Conservation (phyloP, 2,329 filamentous ascomycete genomes). For the Nannizziopsis arthrosporioides region DNA sequence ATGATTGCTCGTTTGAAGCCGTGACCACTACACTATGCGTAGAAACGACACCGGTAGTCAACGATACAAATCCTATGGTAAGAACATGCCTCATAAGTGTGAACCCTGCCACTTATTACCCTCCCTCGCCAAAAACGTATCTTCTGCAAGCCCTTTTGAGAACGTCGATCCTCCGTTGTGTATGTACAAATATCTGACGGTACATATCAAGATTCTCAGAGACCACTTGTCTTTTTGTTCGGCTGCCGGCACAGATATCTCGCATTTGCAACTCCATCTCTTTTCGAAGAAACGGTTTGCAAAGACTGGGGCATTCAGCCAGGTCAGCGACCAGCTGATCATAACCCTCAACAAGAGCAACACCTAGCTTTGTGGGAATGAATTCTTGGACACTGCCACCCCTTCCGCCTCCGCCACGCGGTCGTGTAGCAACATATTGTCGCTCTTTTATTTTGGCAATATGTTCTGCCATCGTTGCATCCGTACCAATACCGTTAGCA, state of each 20-base stretch:
- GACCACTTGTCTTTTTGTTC: constrained; percentile 62
- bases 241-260: constrained; percentile 81
- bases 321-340: constrained; percentile 88
- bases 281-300: constrained; percentile 91
- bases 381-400: constrained; percentile 59
- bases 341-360: constrained; percentile 87
- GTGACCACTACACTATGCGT: too few species aligned
- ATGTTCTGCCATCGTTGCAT: constrained; percentile 98
- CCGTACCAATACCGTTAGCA: constrained; percentile 93
- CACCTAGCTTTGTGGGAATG: constrained; percentile 79
- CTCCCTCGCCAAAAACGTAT: constrained; percentile 36
- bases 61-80: too few species aligned
- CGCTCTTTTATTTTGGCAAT: constrained; percentile 90
- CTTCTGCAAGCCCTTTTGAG: constrained; percentile 48
- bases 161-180: constrained; percentile 59
- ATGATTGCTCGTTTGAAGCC: not conserved
- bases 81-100: not conserved
- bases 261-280: constrained; percentile 98
- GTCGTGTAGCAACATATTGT: constrained; percentile 64
- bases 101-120: not conserved
- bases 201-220: constrained; percentile 79
- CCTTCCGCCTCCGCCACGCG: constrained; percentile 37
- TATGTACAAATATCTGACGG: constrained; percentile 71
- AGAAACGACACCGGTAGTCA: too few species aligned
- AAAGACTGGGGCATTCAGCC: constrained; percentile 51